These are phyloP conservation scores for Thyridium curvatum DNA, from an alignment of 2,329 filamentous ascomycete genomes.

Conservation along the genomic window DNA sequence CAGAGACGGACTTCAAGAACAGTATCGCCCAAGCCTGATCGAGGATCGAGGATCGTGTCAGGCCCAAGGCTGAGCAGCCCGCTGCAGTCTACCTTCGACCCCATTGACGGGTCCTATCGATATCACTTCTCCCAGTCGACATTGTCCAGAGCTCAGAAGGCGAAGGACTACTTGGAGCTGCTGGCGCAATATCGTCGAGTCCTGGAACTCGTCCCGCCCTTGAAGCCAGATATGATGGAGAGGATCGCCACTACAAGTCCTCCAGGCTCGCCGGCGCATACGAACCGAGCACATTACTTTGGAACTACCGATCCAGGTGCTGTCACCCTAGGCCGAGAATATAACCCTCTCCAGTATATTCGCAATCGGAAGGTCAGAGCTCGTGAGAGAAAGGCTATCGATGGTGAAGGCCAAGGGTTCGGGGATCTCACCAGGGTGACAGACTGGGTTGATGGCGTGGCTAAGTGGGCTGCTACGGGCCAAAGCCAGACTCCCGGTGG, in stretches of 20 bases:
- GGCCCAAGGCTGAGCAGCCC: slow-evolving; percentile 34
- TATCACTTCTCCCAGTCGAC: slow-evolving; percentile 76
- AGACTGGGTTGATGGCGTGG: slow-evolving; percentile 70
- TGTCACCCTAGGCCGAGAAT: slow-evolving; percentile 57
- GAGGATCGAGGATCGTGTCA: slow-evolving; percentile 33
- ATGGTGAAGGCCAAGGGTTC: slow-evolving; percentile 73
- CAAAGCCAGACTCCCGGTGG: slow-evolving; percentile 20
- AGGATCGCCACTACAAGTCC: slow-evolving; percentile 33
- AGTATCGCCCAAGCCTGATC: slow-evolving; percentile 50
- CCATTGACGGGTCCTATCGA: slow-evolving; percentile 36
- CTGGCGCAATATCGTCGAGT: slow-evolving; percentile 78
- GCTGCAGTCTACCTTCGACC: slow-evolving; percentile 41
- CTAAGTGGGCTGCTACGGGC: slow-evolving; percentile 35
- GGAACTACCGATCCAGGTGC: slow-evolving; percentile 20
- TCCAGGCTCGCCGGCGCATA: slow-evolving; percentile 29
- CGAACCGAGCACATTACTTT: slow-evolving; percentile 9
- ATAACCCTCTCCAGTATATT: slow-evolving; percentile 90
- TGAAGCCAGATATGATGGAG: slow-evolving; percentile 41
- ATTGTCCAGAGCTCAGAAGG: slow-evolving; percentile 74
- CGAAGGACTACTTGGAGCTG: slow-evolving; percentile 78
- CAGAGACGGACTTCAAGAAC: slow-evolving; percentile 58
- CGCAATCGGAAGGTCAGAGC: slow-evolving; percentile 82
- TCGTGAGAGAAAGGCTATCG: slow-evolving; percentile 67
- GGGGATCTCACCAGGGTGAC: slow-evolving; percentile 64
- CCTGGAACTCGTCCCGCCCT: slow-evolving; percentile 69